Conservation (phyloP, 345 rosid genomes). For the Boechera divaricarpa region DNA sequence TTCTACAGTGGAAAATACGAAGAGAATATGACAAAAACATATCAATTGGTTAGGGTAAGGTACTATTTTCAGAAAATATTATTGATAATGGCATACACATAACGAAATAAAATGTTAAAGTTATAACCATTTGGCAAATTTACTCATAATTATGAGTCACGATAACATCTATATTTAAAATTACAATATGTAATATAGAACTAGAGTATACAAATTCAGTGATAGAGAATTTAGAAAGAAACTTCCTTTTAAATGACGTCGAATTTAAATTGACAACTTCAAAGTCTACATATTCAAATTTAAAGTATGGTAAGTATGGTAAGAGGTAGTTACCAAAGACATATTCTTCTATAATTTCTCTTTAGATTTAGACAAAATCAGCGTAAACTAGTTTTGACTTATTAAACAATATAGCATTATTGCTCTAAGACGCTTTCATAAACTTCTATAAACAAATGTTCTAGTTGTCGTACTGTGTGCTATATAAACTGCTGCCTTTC, state of each 20-base stretch:
- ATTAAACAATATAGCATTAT: neutral
- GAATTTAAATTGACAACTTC: constrained; percentile 1
- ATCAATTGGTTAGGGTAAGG: neutral
- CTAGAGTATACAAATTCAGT: neutral
- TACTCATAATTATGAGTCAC: neutral
- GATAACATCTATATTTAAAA: neutral
- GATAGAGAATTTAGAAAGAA: neutral
- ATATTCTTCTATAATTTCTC: neutral
- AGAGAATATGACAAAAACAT: too few species aligned
- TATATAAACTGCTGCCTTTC: neutral
- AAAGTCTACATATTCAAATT: neutral
- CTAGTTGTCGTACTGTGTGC: neutral
- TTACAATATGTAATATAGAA: too few species aligned
- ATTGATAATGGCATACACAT: neutral
- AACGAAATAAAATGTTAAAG: neutral
- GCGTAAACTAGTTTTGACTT: neutral
- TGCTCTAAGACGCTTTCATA: neutral
- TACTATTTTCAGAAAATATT: too few species aligned
- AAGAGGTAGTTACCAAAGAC: neutral
- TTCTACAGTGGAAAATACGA: too few species aligned
- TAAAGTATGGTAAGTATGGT: constrained; percentile 14
- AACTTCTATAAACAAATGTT: neutral
- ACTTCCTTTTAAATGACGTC: neutral
- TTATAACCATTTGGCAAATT: neutral
- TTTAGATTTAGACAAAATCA: neutral